phyloP scores from a whole-genome alignment of 2,329 filamentous ascomycete species.

The Aspergillus costaricaensis region DNA sequence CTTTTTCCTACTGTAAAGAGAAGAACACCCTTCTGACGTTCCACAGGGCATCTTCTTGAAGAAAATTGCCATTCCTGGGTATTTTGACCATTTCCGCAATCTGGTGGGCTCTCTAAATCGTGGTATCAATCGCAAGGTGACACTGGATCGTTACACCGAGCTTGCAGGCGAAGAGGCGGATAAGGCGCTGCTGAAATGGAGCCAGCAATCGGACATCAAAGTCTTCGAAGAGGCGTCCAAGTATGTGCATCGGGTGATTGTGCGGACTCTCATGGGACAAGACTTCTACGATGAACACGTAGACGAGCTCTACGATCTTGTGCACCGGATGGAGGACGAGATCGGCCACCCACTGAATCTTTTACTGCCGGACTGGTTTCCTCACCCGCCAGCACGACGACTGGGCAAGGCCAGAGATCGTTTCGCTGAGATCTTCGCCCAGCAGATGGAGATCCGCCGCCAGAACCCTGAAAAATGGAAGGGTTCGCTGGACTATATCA shows the following conservation, averaged over 20 bases:
- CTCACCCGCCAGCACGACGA: background rate
- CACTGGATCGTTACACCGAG: background rate
- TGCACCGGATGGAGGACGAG: constrained; percentile 5
- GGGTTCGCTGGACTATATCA: constrained; percentile 7
- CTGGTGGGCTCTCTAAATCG: background rate
- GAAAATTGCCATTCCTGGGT: constrained; percentile 5
- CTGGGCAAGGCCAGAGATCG: background rate
- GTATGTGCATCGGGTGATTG: constrained; percentile 7
- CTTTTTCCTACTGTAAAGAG: too few relatives aligned
- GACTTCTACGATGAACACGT: constrained; percentile 9
- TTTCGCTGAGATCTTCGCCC: background rate
- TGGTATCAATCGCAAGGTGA: constrained; percentile 1
- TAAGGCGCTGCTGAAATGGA: background rate
- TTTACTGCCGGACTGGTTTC: background rate
- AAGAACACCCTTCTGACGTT: background rate
- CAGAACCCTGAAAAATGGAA: constrained; percentile 1
- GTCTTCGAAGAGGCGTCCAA: constrained; percentile 3
- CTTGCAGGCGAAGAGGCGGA: background rate
- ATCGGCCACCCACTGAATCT: background rate
- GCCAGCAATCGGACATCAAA: background rate
- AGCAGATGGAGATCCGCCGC: background rate
- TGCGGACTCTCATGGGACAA: constrained; percentile 6
- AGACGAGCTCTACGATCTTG: constrained; percentile 1
- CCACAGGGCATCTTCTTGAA: constrained; percentile 1
- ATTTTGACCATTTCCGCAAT: background rate